Evolutionary conservation across 805 yeast species (phyloP), one percentile per base, ranked within the genome.

Genomic region (Barnettozyma siamensis): DNA sequence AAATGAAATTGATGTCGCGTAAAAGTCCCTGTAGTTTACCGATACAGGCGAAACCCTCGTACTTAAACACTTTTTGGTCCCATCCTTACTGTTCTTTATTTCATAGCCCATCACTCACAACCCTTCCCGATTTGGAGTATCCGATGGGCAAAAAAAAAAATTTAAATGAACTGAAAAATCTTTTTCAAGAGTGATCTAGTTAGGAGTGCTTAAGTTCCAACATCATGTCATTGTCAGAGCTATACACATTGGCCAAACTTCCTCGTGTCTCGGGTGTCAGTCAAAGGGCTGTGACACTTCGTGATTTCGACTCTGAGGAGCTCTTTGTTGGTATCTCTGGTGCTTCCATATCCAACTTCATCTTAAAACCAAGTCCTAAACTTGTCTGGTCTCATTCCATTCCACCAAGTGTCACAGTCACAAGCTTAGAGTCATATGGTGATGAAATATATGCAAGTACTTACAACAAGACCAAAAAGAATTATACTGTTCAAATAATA

Each of bases 341-440:
- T 17, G 52, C 59, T 5, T 51, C 59, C 12, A 47, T 56, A 32
- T 52, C 58, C 5, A 52, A 52, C 27, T 72, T 72, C 51, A 61
- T 72, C 18, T 60, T 73, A 38, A 70, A 63, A 41, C 80, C 80
- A 31, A 65, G 75, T 29, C 80, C 80, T 9, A 72, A 70, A 50
- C 59, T 74, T 34, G 57, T 68, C 32, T 74, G 79, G 80, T 69
- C 77, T 4, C 66, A 66, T 49, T 72, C 78, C 16, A 62, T 74
- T 27, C 66, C 73, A 7, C 78, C 78, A 11, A 51, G 64, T 3
- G 63, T 65, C 28, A 37, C 59, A 3, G 63, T 73, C 28, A 66
- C 66, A 33, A 32, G 44, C n/a, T 40, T 55, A 11, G 51, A 48
- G 17, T 42, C 27, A 12, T 26, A 42, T 11, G 28, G 21, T 0